Base-by-base conservation (phyloP, 2,329 filamentous ascomycete species). In the Curvularia verruculosa region DNA sequence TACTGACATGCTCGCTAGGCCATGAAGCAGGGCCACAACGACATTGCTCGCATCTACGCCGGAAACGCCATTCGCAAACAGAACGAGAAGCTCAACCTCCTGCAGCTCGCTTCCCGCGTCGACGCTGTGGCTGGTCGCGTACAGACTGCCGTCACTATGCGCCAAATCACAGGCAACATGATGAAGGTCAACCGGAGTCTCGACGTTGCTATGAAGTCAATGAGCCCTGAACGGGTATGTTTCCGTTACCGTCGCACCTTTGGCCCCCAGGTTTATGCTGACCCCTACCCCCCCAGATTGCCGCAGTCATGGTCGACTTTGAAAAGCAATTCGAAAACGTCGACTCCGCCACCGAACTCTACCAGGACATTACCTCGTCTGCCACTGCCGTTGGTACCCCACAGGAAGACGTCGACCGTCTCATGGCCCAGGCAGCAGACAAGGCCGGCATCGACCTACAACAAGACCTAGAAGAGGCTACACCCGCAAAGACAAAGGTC, bases 371-470 rank as follows among this genome's bases (percentile, higher is more conserved):
- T 58, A 94, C 93, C 60, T 87, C 85, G 21, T 88, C 89, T 59
- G 89, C 89, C 36, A 96, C 92, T 75, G 90, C 77, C 69, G 89
- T 80, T 74, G 90, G 82, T 75, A 93, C 80, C 79, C 90, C 80
- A 78, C 85, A 96, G 74, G 92, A 96, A 66, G 91, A 93, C 65
- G 91, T 96, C 1, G 92, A 96, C 75, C 87, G 91, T 65, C 79
- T 96, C 60, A 89, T 96, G 78, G 89, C 86, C 63, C 90, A 96
- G 78, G 86, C 95, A 41, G 92, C 92, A 61, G 92, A 96, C 75
- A 92, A 96, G 76, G 91, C 90, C 9, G 92, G 92, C 52, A 85
- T 96, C 50, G 90, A 95, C 77, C 81, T 96, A 59, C 87, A 87
- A 65, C 85, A 89, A 73, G 90, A 95, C 78, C 87, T 96, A 77